Conservation (phyloP, 768 basidiomycete genomes). For the Lactarius psammicola region DNA sequence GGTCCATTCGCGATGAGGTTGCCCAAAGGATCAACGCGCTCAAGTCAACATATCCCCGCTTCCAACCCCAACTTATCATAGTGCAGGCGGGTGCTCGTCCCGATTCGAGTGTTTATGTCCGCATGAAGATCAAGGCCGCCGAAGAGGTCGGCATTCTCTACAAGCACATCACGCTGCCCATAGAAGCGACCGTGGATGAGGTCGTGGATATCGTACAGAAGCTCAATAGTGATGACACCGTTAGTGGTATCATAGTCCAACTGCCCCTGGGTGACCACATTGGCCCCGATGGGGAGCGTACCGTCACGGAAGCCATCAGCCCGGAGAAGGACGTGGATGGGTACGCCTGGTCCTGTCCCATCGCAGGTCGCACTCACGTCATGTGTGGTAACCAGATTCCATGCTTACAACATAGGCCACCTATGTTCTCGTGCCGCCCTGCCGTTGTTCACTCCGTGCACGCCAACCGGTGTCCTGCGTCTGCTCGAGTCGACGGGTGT, state of each 20-base stretch:
- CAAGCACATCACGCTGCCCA: constrained; percentile 74
- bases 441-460: constrained; percentile 93
- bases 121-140: constrained; percentile 97
- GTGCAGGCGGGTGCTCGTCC: constrained; percentile 91
- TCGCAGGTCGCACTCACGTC: background rate
- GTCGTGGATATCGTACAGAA: constrained; percentile 74
- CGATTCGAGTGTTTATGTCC: constrained; percentile 89
- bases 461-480: constrained; percentile 88
- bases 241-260: constrained; percentile 93
- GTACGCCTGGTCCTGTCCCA: constrained; percentile 42
- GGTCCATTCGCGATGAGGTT: constrained; percentile 77
- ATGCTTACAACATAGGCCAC: constrained; percentile 97
- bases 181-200: constrained; percentile 66
- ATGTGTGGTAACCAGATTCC: constrained; percentile 59
- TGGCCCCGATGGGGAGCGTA: constrained; percentile 75
- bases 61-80: constrained; percentile 87
- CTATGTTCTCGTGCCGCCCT: constrained; percentile 85
- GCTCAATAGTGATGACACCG: constrained; percentile 76
- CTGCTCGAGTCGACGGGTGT: constrained; percentile 87
- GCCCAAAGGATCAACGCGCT: constrained; percentile 63
- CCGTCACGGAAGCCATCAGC: constrained; percentile 91
- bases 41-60: constrained; percentile 74
- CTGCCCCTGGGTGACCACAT: constrained; percentile 88
- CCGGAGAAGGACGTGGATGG: constrained; percentile 98
- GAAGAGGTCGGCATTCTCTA: constrained; percentile 90